Conservation (phyloP, 2,329 filamentous ascomycete species). For the Exophiala sideris region DNA sequence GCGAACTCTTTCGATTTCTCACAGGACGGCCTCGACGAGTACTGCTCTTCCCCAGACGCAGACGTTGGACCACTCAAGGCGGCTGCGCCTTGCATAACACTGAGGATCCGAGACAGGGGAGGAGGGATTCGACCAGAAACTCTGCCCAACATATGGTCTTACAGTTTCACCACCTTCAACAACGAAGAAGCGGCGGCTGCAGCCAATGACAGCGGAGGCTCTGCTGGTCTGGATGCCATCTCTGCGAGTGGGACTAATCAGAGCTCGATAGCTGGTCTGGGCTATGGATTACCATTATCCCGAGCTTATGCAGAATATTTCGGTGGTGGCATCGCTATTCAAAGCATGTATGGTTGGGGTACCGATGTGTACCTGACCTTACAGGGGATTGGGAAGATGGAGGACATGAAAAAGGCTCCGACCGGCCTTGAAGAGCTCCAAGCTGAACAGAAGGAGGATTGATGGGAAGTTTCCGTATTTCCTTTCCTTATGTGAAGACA, state of each 20-base stretch:
- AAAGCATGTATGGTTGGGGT: constrained; percentile 93
- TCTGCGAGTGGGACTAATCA: constrained; percentile 67
- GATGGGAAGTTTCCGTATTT: not conserved
- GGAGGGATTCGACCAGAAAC: constrained; percentile 86
- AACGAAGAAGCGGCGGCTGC: constrained; percentile 55
- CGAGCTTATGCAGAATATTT: constrained; percentile 98
- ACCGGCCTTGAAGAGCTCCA: constrained; percentile 17
- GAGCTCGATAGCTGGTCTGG: constrained; percentile 85
- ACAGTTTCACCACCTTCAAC: constrained; percentile 93
- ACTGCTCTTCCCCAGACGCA: constrained; percentile 24
- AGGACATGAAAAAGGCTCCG: constrained; percentile 14
- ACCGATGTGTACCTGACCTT: constrained; percentile 65
- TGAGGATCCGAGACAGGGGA: constrained; percentile 91
- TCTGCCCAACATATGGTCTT: constrained; percentile 87
- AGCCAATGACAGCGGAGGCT: constrained; percentile 44
- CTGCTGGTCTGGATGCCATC: constrained; percentile 70
- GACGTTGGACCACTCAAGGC: constrained; percentile 25
- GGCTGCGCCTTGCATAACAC: constrained; percentile 80
- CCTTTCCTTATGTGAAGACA: constrained; percentile 32
- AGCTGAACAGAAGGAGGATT: not conserved
- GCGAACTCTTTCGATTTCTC: constrained; percentile 26
- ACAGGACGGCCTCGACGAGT: constrained; percentile 27
- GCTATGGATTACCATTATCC: constrained; percentile 86
- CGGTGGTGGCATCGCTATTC: constrained; percentile 89
- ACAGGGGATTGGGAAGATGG: constrained; percentile 55